phyloP scores from a whole-genome alignment of 2,329 filamentous ascomycete genomes.

The Eurotiales sp. region DNA sequence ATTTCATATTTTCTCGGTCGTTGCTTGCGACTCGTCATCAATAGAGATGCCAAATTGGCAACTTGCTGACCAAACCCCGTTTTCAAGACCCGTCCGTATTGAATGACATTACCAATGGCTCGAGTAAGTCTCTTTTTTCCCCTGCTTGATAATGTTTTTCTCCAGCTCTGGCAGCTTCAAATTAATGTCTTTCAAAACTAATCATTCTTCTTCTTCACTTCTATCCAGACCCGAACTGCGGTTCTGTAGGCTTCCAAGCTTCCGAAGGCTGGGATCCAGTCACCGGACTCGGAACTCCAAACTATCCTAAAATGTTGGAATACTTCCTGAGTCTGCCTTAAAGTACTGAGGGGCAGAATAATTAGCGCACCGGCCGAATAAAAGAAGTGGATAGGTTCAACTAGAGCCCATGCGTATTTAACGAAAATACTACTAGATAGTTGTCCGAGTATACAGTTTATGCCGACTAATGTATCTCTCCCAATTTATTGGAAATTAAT shows the following conservation, averaged over 20 bases:
- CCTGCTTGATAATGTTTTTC: not conserved
- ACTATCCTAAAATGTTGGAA: conserved; percentile 9
- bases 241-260: conserved; percentile 9
- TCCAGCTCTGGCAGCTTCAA: too few relatives aligned
- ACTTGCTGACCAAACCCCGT: not conserved
- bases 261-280: conserved; percentile 29
- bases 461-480: too few relatives aligned
- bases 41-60: too few relatives aligned
- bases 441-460: too few relatives aligned
- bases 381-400: too few relatives aligned
- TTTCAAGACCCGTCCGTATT: conserved; percentile 10
- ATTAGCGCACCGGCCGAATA: too few relatives aligned
- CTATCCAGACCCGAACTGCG: conserved; percentile 13
- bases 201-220: not conserved
- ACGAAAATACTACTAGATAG: too few relatives aligned
- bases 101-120: conserved; percentile 14
- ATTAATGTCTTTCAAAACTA: not conserved
- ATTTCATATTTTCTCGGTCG: too few relatives aligned
- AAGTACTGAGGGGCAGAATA: too few relatives aligned
- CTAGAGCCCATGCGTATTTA: too few relatives aligned
- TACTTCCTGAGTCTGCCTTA: conserved; percentile 13
- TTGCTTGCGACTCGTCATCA: too few relatives aligned
- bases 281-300: conserved; percentile 30
- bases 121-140: conserved; percentile 6
- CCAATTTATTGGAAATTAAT: too few relatives aligned